phyloP scores from a whole-genome alignment of 768 basidiomycete species.

The Hygrophoropsis aurantiaca region DNA sequence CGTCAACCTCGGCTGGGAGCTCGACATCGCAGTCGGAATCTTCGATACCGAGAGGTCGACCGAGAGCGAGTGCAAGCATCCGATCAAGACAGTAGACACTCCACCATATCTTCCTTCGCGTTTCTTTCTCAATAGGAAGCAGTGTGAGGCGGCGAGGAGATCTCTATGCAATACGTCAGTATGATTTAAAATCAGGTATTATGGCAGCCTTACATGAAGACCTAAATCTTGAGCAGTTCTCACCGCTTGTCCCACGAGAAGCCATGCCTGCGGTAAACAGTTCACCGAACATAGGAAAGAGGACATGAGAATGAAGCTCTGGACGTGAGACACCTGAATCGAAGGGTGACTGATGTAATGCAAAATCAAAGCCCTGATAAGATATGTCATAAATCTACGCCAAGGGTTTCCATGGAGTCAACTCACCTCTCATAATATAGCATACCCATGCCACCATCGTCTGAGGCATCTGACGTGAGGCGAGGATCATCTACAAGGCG shows the following conservation, averaged over 20 bases:
- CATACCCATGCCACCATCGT: slow-evolving; percentile 88
- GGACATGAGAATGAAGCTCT: slow-evolving; percentile 86
- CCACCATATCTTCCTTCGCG: slow-evolving; percentile 92
- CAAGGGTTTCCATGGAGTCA: slow-evolving; percentile 1
- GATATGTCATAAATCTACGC: slow-evolving; percentile 1
- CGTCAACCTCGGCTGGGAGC: slow-evolving; percentile 79
- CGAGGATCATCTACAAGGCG: slow-evolving; percentile 76
- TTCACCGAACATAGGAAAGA: slow-evolving; percentile 92
- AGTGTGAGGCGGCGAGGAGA: slow-evolving; percentile 75
- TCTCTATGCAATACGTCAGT: slow-evolving; percentile 49
- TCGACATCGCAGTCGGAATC: slow-evolving; percentile 92
- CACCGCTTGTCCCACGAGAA: slow-evolving; percentile 87
- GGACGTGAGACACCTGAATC: slow-evolving; percentile 83
- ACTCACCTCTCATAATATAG: slow-evolving; percentile 83
- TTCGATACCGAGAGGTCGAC: slow-evolving; percentile 84
- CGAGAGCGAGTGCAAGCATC: slow-evolving; percentile 89
- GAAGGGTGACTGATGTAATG: slow-evolving; percentile 91
- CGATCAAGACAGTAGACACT: slow-evolving; percentile 87
- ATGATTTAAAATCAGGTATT: slow-evolving; percentile 8
- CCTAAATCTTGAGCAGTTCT: slow-evolving; percentile 89
- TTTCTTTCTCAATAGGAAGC: slow-evolving; percentile 80
- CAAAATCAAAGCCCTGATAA: slow-evolving; percentile 74
- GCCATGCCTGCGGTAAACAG: slow-evolving; percentile 92
- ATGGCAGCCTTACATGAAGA: slow-evolving; percentile 68
- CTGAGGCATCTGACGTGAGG: slow-evolving; percentile 54